Conservation (phyloP, 176 grass and related monocot species). For the Coix lacrymajobi region DNA sequence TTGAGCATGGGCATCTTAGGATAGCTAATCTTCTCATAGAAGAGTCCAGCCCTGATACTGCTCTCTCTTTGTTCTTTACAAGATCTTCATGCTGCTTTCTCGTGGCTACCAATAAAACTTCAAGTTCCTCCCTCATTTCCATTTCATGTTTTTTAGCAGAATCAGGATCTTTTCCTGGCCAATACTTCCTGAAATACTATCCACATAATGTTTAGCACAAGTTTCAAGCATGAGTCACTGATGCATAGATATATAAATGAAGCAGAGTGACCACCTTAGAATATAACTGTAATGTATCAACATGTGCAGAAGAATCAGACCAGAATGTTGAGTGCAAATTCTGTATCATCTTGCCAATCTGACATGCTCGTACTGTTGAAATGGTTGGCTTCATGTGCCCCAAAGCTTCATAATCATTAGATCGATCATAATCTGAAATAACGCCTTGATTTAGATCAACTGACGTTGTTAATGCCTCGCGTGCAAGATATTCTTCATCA, state of each 20-base stretch:
- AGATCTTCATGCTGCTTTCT: too few relatives aligned
- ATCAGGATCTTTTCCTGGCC: conserved; percentile 43
- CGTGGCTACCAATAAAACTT: too few relatives aligned
- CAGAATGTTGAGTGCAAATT: conserved; percentile 28
- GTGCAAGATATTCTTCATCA: background rate
- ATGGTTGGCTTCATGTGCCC: conserved; percentile 15
- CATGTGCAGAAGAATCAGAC: conserved; percentile 29
- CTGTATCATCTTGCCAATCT: conserved; percentile 36
- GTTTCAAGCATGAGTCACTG: background rate
- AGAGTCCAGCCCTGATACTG: too few relatives aligned
- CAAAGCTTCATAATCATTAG: conserved; percentile 7
- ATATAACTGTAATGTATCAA: conserved; percentile 18
- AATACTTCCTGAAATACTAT: conserved; percentile 32
- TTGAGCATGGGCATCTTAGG: conserved; percentile 33
- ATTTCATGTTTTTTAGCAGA: conserved; percentile 41
- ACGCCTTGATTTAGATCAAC: conserved; percentile 18
- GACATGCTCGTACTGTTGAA: conserved; percentile 18
- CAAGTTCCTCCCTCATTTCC: too few relatives aligned
- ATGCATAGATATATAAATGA: conserved; percentile 12
- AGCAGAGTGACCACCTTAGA: too few relatives aligned
- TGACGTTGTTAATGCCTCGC: conserved; percentile 3
- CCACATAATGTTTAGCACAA: conserved; percentile 8
- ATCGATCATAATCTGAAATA: conserved; percentile 11
- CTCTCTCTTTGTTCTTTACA: too few relatives aligned
- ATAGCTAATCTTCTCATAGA: conserved; percentile 40